These are phyloP conservation scores for Cynanchum wilfordii DNA, from an alignment of 257 asterid species.

Conservation along the genomic window DNA sequence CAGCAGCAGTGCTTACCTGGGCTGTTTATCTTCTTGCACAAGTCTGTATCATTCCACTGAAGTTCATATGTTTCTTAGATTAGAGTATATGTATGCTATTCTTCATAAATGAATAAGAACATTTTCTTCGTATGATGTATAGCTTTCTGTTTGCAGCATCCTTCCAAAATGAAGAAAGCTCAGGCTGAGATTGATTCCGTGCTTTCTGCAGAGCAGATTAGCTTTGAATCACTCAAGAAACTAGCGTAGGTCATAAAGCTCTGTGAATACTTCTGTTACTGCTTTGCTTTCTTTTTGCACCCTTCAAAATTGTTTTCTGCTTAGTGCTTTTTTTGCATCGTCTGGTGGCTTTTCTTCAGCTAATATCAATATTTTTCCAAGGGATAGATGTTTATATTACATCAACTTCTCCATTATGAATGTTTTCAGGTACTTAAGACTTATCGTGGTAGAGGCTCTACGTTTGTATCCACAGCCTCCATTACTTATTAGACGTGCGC, in stretches of 20 bases:
- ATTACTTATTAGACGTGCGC: slow-evolving; percentile 91
- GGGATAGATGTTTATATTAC: not conserved
- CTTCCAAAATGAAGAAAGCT: slow-evolving; percentile 86
- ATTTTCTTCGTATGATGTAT: slow-evolving; percentile 13
- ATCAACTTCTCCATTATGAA: not conserved
- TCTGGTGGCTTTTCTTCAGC: not conserved
- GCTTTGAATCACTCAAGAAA: slow-evolving; percentile 65
- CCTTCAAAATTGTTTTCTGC: not conserved
- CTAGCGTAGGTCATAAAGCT: slow-evolving; percentile 47
- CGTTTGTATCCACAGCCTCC: slow-evolving; percentile 98
- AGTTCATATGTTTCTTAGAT: slow-evolving; percentile 6
- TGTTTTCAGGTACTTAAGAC: slow-evolving; percentile 68
- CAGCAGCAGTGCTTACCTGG: slow-evolving; percentile 99
- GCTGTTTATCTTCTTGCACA: slow-evolving; percentile 88
- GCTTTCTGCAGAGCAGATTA: slow-evolving; percentile 55
- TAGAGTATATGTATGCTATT: not conserved
- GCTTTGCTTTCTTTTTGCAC: not conserved
- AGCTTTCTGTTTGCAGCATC: slow-evolving; percentile 51
- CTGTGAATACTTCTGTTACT: slow-evolving; percentile 11
- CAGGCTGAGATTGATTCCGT: slow-evolving; percentile 83
- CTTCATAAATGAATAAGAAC: slow-evolving; percentile 7
- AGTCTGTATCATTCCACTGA: slow-evolving; percentile 34
- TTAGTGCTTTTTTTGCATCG: not conserved
- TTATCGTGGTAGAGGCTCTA: slow-evolving; percentile 76
- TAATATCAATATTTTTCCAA: not conserved